These are phyloP conservation scores for Aspergillus sp. DNA, from an alignment of 2,329 filamentous ascomycete species.

Conservation along the genomic window DNA sequence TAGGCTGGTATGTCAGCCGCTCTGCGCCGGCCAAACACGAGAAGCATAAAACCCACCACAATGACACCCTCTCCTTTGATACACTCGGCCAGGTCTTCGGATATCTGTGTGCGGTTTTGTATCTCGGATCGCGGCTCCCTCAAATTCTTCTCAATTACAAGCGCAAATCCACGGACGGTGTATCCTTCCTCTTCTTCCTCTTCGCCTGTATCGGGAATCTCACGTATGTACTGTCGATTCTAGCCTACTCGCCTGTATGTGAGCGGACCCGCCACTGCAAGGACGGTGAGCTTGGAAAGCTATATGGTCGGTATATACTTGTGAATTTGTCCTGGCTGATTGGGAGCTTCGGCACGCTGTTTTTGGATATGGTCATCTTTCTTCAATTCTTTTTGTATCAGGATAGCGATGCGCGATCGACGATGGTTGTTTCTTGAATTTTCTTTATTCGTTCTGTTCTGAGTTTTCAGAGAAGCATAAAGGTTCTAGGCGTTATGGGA, in stretches of 20 bases:
- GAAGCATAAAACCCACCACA: slow-evolving; percentile 27
- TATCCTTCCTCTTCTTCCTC: slow-evolving; percentile 91
- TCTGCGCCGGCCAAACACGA: slow-evolving; percentile 26
- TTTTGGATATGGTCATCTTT: slow-evolving; percentile 84
- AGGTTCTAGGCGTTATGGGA: neutral
- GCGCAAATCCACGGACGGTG: slow-evolving; percentile 87
- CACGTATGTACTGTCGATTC: slow-evolving; percentile 87
- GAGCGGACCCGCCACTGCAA: slow-evolving; percentile 50
- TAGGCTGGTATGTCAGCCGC: slow-evolving; percentile 79
- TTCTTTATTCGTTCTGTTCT: neutral
- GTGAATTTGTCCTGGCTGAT: slow-evolving; percentile 90
- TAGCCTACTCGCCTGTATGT: slow-evolving; percentile 82
- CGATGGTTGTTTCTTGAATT: slow-evolving; percentile 1
- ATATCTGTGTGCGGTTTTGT: slow-evolving; percentile 84
- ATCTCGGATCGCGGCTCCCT: slow-evolving; percentile 84
- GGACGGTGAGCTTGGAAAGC: slow-evolving; percentile 61
- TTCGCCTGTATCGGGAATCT: slow-evolving; percentile 95
- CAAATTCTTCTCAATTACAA: slow-evolving; percentile 91
- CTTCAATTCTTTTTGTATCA: slow-evolving; percentile 87
- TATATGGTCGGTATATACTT: slow-evolving; percentile 80
- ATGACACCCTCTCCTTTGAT: slow-evolving; percentile 61
- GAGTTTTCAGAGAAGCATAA: neutral
- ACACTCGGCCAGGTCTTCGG: slow-evolving; percentile 85
- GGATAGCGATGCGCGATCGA: slow-evolving; percentile 24
- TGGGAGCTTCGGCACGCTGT: slow-evolving; percentile 82